Evolutionary conservation across 768 basidiomycete species (phyloP), one percentile per base, ranked within the genome.

Genomic region (Suillus sp.): DNA sequence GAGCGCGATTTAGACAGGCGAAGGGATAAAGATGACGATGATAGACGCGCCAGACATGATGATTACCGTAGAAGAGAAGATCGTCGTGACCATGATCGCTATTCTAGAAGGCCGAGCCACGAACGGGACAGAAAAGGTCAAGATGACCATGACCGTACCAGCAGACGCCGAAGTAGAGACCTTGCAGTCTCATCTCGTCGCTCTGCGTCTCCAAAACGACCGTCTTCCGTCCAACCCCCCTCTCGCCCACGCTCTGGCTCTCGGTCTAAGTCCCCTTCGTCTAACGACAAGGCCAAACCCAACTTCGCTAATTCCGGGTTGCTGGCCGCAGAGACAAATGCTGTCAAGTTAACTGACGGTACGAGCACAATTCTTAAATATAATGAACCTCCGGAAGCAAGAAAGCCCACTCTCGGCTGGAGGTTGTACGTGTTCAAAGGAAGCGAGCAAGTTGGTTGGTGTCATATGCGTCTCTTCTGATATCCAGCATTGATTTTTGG

Each of bases 391-490:
- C 95, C 97, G 7, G 97, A 99, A 81, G 97, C 96, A 34, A 81
- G 97, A 67, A 98, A 96, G 72, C 96, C 97, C 11, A 77, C 82
- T 5, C 76, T 91, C 38, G 91, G 92, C 20, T 99, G 97, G 97
- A 83, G 97, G 72, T 72, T 99, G 65, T 99, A 99, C 72, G 96
- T 98, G 38, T 99, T 99, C 84, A 99, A 99, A 77, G 96, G 92
- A 25, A 85, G 83, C 60, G 95, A 97, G 69, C 92, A 98, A 82
- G 81, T 89, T 57, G 96, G 96, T 96, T 72, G 75, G 92, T 80
- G 5, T 3, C 50, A 18, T 35, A 59, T 56, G n/a, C 57, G 27
- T 38, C 4, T 34, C 25, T 56, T 38, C 20, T 16, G 9, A 13
- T 11, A 22, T 20, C 14, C n/a, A 59, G 5, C 20, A 34, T 65